Percentiles rank a stretch among this genome's conserved stretches.
Conservation (phyloP, 2,329 filamentous ascomycete genomes). For the Shiraia sp. region DNA sequence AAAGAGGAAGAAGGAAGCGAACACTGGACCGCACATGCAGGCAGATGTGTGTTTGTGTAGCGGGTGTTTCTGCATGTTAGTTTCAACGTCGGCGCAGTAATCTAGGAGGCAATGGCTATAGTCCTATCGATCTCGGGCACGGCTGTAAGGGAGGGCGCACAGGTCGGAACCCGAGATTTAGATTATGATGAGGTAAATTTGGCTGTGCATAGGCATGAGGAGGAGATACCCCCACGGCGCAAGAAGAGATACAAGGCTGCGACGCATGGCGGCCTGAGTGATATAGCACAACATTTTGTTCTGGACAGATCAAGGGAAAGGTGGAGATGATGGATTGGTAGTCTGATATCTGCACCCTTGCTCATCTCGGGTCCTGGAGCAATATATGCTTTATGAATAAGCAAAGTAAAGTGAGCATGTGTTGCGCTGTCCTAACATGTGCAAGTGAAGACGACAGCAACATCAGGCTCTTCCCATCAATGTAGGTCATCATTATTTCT, state of each 20-base stretch:
- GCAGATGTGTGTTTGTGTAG: background rate
- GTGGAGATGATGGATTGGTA: too few species aligned
- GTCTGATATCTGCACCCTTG: background rate
- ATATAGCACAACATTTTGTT: background rate
- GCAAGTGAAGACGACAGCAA: too few species aligned
- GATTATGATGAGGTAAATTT: conserved; percentile 1
- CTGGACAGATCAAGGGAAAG: too few species aligned
- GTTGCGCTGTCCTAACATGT: conserved; percentile 6
- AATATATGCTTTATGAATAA: background rate
- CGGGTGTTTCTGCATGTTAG: conserved; percentile 15
- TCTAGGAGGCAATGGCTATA: background rate
- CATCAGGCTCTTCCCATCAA: too few species aligned
- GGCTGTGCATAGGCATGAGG: conserved; percentile 5
- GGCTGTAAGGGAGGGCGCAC: conserved; percentile 19
- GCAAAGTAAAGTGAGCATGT: conserved; percentile 23
- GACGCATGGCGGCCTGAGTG: conserved; percentile 9
- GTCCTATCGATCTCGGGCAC: conserved; percentile 16
- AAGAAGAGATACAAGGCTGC: conserved; percentile 5
- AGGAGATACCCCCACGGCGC: conserved; percentile 21
- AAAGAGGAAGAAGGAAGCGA: conserved; percentile 28
- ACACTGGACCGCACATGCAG: conserved; percentile 1
- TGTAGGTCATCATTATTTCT: too few species aligned
- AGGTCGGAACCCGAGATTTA: conserved; percentile 8
- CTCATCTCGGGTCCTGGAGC: background rate
- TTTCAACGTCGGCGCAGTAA: conserved; percentile 21